These are phyloP conservation scores for Exophiala bonariae DNA, from an alignment of 2,329 filamentous ascomycete genomes.

Conservation along the genomic window DNA sequence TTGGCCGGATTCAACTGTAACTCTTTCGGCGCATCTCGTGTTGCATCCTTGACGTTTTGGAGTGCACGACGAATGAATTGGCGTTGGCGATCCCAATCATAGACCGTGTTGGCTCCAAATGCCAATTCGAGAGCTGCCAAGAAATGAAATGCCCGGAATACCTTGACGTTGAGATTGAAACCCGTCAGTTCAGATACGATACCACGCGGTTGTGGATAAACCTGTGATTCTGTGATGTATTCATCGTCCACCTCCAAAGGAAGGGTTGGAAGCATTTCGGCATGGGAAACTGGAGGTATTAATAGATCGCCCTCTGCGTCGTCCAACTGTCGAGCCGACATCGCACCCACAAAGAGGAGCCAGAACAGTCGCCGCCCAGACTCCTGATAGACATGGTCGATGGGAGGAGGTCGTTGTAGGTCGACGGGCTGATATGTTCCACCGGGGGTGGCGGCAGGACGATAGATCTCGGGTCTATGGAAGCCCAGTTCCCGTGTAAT, in stretches of 20 bases:
- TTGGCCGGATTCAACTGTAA: conserved; percentile 41
- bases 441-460: conserved; percentile 25
- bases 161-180: conserved; percentile 76
- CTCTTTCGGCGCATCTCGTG: conserved; percentile 68
- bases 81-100: conserved; percentile 76
- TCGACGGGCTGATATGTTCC: conserved; percentile 24
- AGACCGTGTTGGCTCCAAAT: conserved; percentile 74
- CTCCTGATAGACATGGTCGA: conserved; percentile 43
- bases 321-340: conserved; percentile 76
- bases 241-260: conserved; percentile 83
- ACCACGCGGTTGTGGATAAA: conserved; percentile 68
- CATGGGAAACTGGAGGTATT: conserved; percentile 73
- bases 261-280: conserved; percentile 74
- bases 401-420: conserved; percentile 15
- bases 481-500: conserved; percentile 43
- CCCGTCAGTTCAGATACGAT: conserved; percentile 71
- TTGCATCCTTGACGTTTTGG: conserved; percentile 66
- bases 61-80: conserved; percentile 71
- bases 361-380: conserved; percentile 70
- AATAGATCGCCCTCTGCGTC: conserved; percentile 69
- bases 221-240: conserved; percentile 70
- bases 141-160: conserved; percentile 78
- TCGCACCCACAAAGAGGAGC: conserved; percentile 74
- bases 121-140: conserved; percentile 78
- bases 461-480: conserved; percentile 29